These are phyloP conservation scores for Selenicereus undatus DNA, from an alignment of 148 eudicot genomes.

Conservation along the genomic window DNA sequence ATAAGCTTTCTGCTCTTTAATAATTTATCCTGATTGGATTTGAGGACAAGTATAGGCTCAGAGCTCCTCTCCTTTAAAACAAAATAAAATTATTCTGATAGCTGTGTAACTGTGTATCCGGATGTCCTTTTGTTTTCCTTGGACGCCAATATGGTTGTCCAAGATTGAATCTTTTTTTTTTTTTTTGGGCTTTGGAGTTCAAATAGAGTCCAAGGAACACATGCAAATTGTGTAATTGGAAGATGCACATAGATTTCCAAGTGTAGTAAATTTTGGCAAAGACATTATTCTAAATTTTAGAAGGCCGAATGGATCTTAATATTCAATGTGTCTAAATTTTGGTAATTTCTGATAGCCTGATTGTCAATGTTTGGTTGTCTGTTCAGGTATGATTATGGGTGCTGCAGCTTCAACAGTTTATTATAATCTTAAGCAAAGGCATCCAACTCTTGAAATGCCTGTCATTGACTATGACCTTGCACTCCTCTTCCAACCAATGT, in stretches of 20 bases:
- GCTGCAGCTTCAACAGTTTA: slow-evolving; percentile 57
- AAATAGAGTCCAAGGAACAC: background rate
- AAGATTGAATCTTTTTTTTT: no score
- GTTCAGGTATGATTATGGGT: slow-evolving; percentile 64
- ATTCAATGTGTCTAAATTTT: no score
- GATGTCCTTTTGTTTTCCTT: no score
- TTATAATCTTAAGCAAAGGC: slow-evolving; percentile 53
- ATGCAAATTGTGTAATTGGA: no score
- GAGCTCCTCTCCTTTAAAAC: no score
- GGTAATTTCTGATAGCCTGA: background rate
- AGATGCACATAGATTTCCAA: background rate
- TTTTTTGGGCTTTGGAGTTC: background rate
- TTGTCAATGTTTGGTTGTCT: slow-evolving; percentile 6
- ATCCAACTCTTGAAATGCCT: slow-evolving; percentile 54
- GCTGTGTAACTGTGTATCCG: no score
- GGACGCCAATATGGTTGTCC: no score
- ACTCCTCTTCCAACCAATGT: slow-evolving; percentile 59
- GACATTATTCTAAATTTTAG: background rate
- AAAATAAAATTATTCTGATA: background rate
- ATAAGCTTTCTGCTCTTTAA: background rate
- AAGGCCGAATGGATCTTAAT: no score
- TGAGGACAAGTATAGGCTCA: no score
- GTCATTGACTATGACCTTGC: slow-evolving; percentile 62
- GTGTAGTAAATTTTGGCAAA: background rate
- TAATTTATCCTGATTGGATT: no score